Evolutionary conservation across 148 eudicot species (phyloP).

Genomic region (Euryodendron excelsum): DNA sequence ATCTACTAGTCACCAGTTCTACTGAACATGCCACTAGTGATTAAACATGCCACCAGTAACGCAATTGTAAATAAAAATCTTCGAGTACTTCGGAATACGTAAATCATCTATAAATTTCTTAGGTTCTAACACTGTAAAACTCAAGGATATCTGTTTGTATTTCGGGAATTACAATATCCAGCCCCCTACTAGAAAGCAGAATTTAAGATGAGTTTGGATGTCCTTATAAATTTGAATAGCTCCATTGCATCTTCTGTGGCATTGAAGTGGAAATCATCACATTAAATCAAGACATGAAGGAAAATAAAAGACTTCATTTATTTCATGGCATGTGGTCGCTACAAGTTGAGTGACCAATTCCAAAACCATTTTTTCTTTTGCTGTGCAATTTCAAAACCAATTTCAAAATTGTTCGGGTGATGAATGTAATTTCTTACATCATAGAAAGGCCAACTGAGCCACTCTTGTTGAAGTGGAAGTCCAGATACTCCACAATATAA

Average conservation of each 20-base stretch:
- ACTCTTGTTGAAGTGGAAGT: neutral
- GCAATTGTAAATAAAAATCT: neutral
- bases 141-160: neutral
- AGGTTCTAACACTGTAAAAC: neutral
- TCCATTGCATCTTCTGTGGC: neutral
- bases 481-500: neutral
- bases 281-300: neutral
- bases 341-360: too few relatives aligned
- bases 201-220: neutral
- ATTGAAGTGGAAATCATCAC: neutral
- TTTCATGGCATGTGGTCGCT: neutral
- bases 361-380: too few relatives aligned
- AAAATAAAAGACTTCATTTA: neutral
- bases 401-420: neutral
- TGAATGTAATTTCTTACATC: neutral
- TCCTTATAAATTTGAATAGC: neutral
- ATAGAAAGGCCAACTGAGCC: neutral
- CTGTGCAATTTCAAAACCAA: too few relatives aligned
- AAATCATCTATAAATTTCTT: neutral
- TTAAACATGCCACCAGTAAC: neutral
- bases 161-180: neutral
- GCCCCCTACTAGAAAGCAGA: neutral
- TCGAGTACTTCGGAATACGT: neutral
- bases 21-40: neutral
- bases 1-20: neutral